phyloP scores from a whole-genome alignment of 805 yeast genomes.

The Isabelozyma pseudorhagii region DNA sequence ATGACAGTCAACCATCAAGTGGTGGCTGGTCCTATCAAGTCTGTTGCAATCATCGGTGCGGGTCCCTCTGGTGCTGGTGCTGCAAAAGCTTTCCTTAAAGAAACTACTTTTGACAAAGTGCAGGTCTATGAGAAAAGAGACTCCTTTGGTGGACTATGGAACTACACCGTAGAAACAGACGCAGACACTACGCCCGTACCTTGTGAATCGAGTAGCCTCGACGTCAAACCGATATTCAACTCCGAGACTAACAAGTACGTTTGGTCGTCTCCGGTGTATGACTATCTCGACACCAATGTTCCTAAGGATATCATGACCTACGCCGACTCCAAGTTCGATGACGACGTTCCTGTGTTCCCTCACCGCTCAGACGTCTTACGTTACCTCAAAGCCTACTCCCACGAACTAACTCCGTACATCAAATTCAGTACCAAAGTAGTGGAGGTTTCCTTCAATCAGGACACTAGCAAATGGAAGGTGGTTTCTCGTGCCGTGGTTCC shows the following conservation, averaged over 20 bases:
- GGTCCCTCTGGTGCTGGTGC: slow-evolving; percentile 70
- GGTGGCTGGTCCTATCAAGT: slow-evolving; percentile 11
- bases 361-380: slow-evolving; percentile 53
- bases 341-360: slow-evolving; percentile 49
- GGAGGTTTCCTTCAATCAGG: slow-evolving; percentile 23
- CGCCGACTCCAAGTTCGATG: slow-evolving; percentile 4
- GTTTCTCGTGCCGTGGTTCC: slow-evolving; percentile 26
- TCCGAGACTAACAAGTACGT: slow-evolving; percentile 11
- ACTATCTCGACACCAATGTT: slow-evolving; percentile 63
- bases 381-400: slow-evolving; percentile 54
- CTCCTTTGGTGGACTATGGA: slow-evolving; percentile 76
- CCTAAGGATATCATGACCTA: slow-evolving; percentile 63
- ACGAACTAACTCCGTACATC: slow-evolving; percentile 38
- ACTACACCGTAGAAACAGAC: slow-evolving; percentile 40
- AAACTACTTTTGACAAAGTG: slow-evolving; percentile 40
- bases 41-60: slow-evolving; percentile 64
- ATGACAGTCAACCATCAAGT: neutral
- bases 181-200: slow-evolving; percentile 19
- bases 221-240: slow-evolving; percentile 9
- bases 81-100: slow-evolving; percentile 57
- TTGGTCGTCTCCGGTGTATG: slow-evolving; percentile 50
- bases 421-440: slow-evolving; percentile 48
- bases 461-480: slow-evolving; percentile 41
- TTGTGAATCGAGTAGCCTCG: slow-evolving; percentile 16
- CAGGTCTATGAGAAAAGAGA: slow-evolving; percentile 56